Evolutionary conservation across 1,284 basidiomycete species (phyloP).

Genomic region (Ustilago cynodontis): DNA sequence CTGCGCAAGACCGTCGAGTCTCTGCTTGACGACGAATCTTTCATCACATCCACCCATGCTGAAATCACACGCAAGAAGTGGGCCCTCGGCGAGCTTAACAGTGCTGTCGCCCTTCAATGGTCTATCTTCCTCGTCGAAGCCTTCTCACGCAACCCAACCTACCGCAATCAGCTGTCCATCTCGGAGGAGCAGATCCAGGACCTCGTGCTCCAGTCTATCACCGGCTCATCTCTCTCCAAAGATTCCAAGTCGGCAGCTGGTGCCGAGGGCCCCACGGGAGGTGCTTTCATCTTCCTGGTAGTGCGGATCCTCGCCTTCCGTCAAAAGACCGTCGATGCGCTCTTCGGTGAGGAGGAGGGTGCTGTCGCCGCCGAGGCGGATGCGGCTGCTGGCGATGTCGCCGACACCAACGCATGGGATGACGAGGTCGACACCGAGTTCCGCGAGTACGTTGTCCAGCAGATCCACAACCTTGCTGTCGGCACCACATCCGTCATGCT

Average conservation of each 20-base stretch:
- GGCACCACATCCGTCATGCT: conserved; percentile 59
- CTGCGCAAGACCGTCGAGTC: conserved; percentile 44
- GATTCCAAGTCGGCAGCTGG: conserved; percentile 79
- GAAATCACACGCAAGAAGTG: conserved; percentile 72
- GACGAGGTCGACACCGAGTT: conserved; percentile 68
- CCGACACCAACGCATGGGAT: conserved; percentile 65
- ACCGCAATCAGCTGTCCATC: conserved; percentile 56
- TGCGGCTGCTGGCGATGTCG: conserved; percentile 51
- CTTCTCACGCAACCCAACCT: conserved; percentile 53
- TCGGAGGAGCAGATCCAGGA: conserved; percentile 59
- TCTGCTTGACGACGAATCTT: conserved; percentile 60
- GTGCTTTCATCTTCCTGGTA: conserved; percentile 82
- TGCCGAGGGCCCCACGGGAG: conserved; percentile 81
- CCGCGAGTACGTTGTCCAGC: conserved; percentile 65
- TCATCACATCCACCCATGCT: conserved; percentile 65
- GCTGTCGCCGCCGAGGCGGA: conserved; percentile 55
- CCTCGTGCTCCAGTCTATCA: conserved; percentile 52
- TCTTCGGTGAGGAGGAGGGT: conserved; percentile 75
- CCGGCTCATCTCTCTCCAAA: conserved; percentile 45
- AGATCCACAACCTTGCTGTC: conserved; percentile 60
- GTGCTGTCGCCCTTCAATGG: conserved; percentile 85
- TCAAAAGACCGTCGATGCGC: conserved; percentile 62
- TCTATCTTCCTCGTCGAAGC: conserved; percentile 75
- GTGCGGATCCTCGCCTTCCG: conserved; percentile 69
- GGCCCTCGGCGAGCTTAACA: conserved; percentile 81